Percentiles rank a stretch among this genome's conserved stretches.
Conservation (phyloP, 306 rosid genomes). For the Cucumis melo region DNA sequence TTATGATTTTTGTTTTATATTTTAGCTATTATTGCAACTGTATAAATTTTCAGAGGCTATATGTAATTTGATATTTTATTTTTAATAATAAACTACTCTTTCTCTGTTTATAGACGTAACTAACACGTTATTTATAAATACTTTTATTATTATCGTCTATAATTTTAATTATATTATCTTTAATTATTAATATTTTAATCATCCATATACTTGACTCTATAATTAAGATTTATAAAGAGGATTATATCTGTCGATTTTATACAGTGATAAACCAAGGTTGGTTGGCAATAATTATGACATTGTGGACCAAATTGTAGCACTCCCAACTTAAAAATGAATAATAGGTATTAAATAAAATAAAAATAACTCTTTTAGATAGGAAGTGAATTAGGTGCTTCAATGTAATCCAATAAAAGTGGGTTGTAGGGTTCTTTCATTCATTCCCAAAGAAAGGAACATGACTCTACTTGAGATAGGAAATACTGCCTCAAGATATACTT, state of each 20-base stretch:
- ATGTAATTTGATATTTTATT: too few species aligned
- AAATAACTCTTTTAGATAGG: background rate
- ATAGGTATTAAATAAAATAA: background rate
- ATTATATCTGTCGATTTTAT: background rate
- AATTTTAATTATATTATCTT: too few species aligned
- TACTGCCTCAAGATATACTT: background rate
- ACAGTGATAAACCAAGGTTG: background rate
- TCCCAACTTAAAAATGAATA: background rate
- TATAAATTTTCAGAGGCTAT: too few species aligned
- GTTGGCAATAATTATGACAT: background rate
- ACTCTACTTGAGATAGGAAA: background rate
- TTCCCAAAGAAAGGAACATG: background rate
- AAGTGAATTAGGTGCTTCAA: constrained; percentile 9
- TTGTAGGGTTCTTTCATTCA: constrained; percentile 5
- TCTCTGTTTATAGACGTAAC: too few species aligned
- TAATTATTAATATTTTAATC: too few species aligned
- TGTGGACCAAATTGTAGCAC: background rate
- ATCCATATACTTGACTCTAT: too few species aligned
- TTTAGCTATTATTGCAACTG: too few species aligned
- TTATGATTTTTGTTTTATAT: too few species aligned
- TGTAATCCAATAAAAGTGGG: constrained; percentile 2
- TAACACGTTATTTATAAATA: too few species aligned
- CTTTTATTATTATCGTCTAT: too few species aligned
- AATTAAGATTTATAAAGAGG: too few species aligned
- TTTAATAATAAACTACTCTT: too few species aligned